Evolutionary conservation across 2,329 filamentous ascomycete species (phyloP).

Genomic region (Alternaria gaisen): DNA sequence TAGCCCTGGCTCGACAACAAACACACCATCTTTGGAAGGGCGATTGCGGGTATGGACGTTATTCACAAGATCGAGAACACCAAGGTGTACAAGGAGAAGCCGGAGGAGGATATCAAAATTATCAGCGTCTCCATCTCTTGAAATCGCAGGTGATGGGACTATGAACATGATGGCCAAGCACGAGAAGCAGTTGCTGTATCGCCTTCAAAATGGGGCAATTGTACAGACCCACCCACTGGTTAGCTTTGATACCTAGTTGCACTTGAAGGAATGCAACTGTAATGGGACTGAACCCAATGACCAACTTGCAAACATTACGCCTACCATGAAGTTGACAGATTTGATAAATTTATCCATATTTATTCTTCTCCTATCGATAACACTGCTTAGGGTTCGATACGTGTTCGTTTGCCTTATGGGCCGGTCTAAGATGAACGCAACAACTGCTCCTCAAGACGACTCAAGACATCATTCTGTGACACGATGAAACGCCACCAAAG

Average conservation of each 20-base stretch:
- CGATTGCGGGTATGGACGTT: slow-evolving; percentile 89
- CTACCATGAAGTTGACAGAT: neutral
- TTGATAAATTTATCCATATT: slow-evolving; percentile 1
- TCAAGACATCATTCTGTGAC: neutral
- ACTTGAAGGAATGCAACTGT: neutral
- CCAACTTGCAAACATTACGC: neutral
- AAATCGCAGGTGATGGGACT: neutral
- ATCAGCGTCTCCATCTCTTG: slow-evolving; percentile 73
- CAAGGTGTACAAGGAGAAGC: slow-evolving; percentile 88
- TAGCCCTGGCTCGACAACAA: slow-evolving; percentile 93
- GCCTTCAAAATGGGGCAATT: neutral
- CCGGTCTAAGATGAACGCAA: neutral
- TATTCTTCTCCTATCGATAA: neutral
- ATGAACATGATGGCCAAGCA: neutral
- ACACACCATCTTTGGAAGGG: slow-evolving; percentile 94
- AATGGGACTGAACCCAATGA: neutral
- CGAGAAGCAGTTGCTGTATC: neutral
- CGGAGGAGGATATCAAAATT: slow-evolving; percentile 96
- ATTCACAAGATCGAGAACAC: slow-evolving; percentile 95
- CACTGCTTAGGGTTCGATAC: neutral
- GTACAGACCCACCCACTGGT: neutral
- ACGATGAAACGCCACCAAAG: neutral
- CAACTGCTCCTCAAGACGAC: neutral
- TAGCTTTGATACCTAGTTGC: neutral
- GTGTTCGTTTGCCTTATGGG: neutral